phyloP scores from a whole-genome alignment of 345 rosid genomes.

The Hypericum androsaemum region DNA sequence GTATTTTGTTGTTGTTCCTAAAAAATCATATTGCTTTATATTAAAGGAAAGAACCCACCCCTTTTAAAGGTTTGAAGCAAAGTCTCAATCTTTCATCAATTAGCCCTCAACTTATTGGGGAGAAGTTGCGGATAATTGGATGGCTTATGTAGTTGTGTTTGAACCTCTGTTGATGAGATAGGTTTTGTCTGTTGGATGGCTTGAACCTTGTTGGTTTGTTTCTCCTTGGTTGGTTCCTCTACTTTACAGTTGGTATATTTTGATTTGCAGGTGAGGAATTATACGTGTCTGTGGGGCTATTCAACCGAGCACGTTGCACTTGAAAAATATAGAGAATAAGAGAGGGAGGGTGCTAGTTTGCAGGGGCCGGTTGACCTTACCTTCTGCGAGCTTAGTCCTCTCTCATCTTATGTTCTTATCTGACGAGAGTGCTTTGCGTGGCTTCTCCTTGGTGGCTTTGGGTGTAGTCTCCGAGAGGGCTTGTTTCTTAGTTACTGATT shows the following conservation, averaged over 20 bases:
- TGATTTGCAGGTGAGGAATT: conserved; percentile 29
- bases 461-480: conserved; percentile 16
- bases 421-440: conserved; percentile 13
- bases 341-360: conserved; percentile 54
- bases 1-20: too few species aligned
- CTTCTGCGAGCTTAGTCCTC: conserved; percentile 58
- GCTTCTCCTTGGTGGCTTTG: conserved; percentile 8
- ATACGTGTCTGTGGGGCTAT: conserved; percentile 5
- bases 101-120: too few species aligned
- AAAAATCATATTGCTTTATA: too few species aligned
- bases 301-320: too few species aligned
- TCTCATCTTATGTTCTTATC: conserved; percentile 16
- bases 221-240: conserved; percentile 8
- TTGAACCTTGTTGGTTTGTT: conserved; percentile 16
- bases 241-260: neutral
- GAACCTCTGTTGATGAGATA: too few species aligned
- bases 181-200: conserved; percentile 16
- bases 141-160: too few species aligned
- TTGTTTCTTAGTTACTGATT: conserved; percentile 8
- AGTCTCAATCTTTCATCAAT: too few species aligned
- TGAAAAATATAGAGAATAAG: conserved; percentile 7
- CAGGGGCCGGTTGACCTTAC: conserved; percentile 30
- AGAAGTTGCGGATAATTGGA: too few species aligned
- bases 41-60: too few species aligned
- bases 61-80: too few species aligned